Evolutionary conservation across 2,329 filamentous ascomycete genomes (phyloP).

Genomic region (Trichoderma hamatum): DNA sequence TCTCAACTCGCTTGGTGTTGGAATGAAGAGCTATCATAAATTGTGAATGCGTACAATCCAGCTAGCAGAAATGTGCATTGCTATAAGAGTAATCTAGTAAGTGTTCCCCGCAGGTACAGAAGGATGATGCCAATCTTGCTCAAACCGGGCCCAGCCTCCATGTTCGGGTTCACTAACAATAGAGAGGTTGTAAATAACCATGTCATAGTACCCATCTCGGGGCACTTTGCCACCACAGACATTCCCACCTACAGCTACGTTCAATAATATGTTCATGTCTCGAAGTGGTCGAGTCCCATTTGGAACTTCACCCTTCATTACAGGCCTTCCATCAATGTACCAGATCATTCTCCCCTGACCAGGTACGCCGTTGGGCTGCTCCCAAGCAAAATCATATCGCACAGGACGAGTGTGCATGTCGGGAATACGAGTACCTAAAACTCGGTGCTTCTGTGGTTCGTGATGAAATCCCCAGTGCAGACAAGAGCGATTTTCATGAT

Average conservation of each 20-base stretch:
- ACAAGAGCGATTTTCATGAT: constrained; percentile 57
- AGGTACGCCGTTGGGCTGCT: constrained; percentile 48
- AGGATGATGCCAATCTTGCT: constrained; percentile 50
- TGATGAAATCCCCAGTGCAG: constrained; percentile 62
- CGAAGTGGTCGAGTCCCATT: constrained; percentile 56
- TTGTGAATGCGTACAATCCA: background rate
- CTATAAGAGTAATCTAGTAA: constrained; percentile 32
- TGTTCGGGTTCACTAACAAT: constrained; percentile 54
- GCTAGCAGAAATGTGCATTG: too few species aligned
- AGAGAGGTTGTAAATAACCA: constrained; percentile 56
- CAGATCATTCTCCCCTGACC: constrained; percentile 56
- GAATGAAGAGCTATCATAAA: background rate
- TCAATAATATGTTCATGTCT: constrained; percentile 60
- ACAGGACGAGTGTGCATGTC: constrained; percentile 53
- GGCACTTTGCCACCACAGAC: constrained; percentile 58
- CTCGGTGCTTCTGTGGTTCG: constrained; percentile 60
- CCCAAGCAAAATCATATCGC: constrained; percentile 60
- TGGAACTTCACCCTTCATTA: constrained; percentile 61
- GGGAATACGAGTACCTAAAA: constrained; percentile 53
- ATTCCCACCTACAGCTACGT: constrained; percentile 65
- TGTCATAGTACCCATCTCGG: constrained; percentile 57
- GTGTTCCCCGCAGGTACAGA: constrained; percentile 38
- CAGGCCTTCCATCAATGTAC: constrained; percentile 60
- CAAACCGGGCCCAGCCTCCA: constrained; percentile 59
- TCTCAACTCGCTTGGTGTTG: background rate